A percentile compares a stretch with the other conserved stretches of the same genome.
Evolutionary conservation across 306 rosid species (phyloP).

Genomic region (Sindora glabra): DNA sequence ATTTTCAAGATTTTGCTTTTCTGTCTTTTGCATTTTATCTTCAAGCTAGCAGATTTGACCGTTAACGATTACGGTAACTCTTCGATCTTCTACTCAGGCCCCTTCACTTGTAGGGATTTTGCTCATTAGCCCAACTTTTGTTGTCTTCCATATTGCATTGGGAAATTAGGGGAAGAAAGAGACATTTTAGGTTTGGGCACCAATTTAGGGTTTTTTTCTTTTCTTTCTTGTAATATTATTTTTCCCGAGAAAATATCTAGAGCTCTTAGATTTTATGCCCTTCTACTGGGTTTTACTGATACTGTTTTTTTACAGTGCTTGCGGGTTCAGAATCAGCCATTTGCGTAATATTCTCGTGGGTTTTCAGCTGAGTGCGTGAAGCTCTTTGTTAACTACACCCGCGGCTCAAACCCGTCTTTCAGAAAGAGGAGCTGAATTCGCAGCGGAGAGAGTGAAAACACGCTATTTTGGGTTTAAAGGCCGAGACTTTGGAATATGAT

Average conservation of each 20-base stretch:
- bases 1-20: background rate
- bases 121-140: constrained; percentile 8
- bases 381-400: background rate
- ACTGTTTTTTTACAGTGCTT: constrained; percentile 9
- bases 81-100: constrained; percentile 13
- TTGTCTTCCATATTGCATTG: background rate
- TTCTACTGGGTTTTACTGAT: constrained; percentile 4
- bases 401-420: background rate
- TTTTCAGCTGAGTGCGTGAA: constrained; percentile 14
- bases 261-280: constrained; percentile 3
- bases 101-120: constrained; percentile 21
- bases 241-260: background rate
- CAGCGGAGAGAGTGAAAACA: background rate
- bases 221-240: background rate
- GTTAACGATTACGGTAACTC: constrained; percentile 16
- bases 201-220: background rate
- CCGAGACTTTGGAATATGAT: constrained; percentile 43
- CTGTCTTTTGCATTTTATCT: background rate
- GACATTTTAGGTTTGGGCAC: background rate
- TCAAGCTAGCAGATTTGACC: constrained; percentile 23
- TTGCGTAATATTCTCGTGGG: constrained; percentile 13
- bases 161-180: background rate
- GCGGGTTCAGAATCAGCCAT: background rate
- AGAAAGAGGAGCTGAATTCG: background rate
- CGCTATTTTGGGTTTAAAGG: constrained; percentile 7